Conservation (phyloP, 2,329 filamentous ascomycete species). For the Bertia moriformis region DNA sequence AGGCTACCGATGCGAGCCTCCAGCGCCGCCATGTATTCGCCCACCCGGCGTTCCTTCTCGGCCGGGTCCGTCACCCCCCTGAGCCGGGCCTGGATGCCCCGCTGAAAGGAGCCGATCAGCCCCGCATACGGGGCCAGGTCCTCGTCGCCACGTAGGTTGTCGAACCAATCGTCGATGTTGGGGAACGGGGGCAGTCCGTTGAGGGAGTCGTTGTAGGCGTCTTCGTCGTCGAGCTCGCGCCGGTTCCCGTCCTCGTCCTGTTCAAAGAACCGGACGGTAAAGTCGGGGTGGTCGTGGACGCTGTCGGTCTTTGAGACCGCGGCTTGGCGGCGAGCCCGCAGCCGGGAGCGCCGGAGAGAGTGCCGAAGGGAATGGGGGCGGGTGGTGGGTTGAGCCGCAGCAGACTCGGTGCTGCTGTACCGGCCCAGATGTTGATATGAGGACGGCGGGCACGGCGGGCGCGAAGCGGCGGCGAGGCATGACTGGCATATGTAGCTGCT, state of each 20-base stretch:
- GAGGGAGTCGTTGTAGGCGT: constrained; percentile 24
- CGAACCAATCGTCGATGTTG: not conserved
- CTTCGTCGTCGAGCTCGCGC: constrained; percentile 19
- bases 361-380: no score
- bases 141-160: not conserved
- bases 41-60: not conserved
- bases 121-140: not conserved
- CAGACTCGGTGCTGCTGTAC: no score
- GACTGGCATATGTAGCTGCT: constrained; percentile 21
- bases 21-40: not conserved
- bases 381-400: no score
- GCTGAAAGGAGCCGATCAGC: not conserved
- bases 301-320: no score
- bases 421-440: no score
- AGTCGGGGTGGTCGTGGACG: constrained; percentile 6
- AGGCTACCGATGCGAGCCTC: not conserved
- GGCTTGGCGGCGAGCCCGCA: no score
- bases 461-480: constrained; percentile 16
- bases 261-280: constrained; percentile 30
- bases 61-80: not conserved
- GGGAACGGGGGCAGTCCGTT: constrained; percentile 2
- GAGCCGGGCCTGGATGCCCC: not conserved
- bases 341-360: no score
- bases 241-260: constrained; percentile 22
- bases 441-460: constrained; percentile 10